Evolutionary conservation across 2,329 filamentous ascomycete genomes (phyloP).

Genomic region (Plenodomus biglobosus): DNA sequence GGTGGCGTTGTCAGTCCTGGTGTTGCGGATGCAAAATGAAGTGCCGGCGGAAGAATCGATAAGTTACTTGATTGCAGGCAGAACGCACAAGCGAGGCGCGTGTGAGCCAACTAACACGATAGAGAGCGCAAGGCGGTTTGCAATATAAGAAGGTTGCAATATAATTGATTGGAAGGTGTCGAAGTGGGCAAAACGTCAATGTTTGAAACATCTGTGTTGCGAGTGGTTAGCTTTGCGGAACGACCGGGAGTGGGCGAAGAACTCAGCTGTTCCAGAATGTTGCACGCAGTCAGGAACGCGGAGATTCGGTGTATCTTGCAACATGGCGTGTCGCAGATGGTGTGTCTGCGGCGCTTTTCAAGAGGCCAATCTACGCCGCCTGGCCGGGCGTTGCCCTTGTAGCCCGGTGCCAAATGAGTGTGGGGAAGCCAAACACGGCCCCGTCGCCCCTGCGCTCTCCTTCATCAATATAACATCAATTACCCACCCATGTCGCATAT

Average conservation of each 20-base stretch:
- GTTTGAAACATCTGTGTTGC: constrained; percentile 22
- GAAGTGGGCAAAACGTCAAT: constrained; percentile 27
- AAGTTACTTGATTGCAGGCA: constrained; percentile 28
- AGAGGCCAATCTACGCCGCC: no score
- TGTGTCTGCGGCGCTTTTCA: constrained; percentile 18
- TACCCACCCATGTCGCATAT: constrained; percentile 25
- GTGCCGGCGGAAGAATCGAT: constrained; percentile 34
- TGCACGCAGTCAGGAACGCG: constrained; percentile 4
- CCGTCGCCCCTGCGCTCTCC: constrained; percentile 31
- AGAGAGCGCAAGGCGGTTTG: constrained; percentile 12
- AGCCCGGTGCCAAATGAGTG: constrained; percentile 12
- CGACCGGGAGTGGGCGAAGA: neutral
- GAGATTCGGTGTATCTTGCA: constrained; percentile 20
- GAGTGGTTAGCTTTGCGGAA: constrained; percentile 18
- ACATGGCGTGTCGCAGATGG: constrained; percentile 22
- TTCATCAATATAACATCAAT: constrained; percentile 45
- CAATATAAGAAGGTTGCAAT: constrained; percentile 42
- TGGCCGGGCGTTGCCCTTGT: constrained; percentile 7
- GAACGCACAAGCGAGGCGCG: constrained; percentile 11
- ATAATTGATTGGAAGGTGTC: constrained; percentile 37
- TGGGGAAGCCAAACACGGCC: constrained; percentile 22
- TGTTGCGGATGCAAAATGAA: constrained; percentile 3
- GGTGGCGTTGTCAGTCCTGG: no score
- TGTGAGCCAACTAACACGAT: constrained; percentile 9
- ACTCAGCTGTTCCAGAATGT: neutral